phyloP scores from a whole-genome alignment of 192 early-diverging fungal genomes.

The Backusella westeae region DNA sequence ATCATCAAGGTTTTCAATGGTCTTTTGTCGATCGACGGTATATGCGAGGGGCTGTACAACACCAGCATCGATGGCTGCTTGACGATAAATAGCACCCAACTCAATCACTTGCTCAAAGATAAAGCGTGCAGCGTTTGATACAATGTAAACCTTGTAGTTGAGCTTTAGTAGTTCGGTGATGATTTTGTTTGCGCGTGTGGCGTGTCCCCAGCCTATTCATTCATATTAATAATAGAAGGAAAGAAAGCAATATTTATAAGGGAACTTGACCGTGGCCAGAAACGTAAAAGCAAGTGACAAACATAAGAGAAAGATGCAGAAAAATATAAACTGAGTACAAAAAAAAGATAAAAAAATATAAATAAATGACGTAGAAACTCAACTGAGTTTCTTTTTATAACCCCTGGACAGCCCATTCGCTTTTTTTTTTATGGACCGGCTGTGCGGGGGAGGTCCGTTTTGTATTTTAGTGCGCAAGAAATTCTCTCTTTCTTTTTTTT shows the following conservation, averaged over 20 bases:
- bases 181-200: slow-evolving; percentile 55
- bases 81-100: slow-evolving; percentile 49
- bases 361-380: slow-evolving; percentile 1
- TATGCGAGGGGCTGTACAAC: slow-evolving; percentile 61
- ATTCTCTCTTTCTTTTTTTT: background rate
- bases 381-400: background rate
- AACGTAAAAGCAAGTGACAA: slow-evolving; percentile 55
- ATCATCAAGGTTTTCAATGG: slow-evolving; percentile 45
- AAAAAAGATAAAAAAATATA: background rate
- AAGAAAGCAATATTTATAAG: background rate
- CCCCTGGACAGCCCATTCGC: slow-evolving; percentile 1
- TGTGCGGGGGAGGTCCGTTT: background rate
- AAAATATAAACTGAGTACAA: background rate
- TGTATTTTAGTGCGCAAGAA: background rate
- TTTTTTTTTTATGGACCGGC: background rate
- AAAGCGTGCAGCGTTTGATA: slow-evolving; percentile 56
- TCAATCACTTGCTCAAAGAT: slow-evolving; percentile 53
- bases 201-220: slow-evolving; percentile 56
- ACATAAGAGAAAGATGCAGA: slow-evolving; percentile 13
- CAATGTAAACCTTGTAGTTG: slow-evolving; percentile 48
- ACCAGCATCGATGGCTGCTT: slow-evolving; percentile 60
- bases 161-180: slow-evolving; percentile 46
- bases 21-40: slow-evolving; percentile 53
- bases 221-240: background rate
- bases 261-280: slow-evolving; percentile 52